These are phyloP conservation scores for Pogostemon cablin DNA, from an alignment of 257 asterid genomes.

Conservation along the genomic window DNA sequence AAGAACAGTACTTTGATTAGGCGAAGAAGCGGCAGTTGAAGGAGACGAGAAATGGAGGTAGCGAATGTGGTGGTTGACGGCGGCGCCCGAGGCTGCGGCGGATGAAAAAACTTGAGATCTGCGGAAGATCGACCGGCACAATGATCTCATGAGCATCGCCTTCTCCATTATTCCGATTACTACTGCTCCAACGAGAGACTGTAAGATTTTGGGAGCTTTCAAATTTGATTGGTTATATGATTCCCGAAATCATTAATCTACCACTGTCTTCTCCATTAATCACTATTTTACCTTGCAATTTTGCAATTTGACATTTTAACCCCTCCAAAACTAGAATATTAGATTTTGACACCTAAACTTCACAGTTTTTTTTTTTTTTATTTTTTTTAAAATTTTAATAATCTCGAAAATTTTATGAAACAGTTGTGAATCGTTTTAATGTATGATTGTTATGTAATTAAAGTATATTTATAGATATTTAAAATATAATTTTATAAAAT, in stretches of 20 bases:
- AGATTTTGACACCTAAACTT: conserved; percentile 2
- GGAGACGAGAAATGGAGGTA: conserved; percentile 61
- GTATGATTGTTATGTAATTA: too few relatives aligned
- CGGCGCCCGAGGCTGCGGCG: conserved; percentile 44
- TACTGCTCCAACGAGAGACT: conserved; percentile 29
- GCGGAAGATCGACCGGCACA: conserved; percentile 66
- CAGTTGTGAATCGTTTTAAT: too few relatives aligned
- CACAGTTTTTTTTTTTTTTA: background rate
- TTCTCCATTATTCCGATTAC: conserved; percentile 47
- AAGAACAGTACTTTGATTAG: conserved; percentile 35
- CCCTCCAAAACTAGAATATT: conserved; percentile 5
- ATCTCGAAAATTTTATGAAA: too few relatives aligned
- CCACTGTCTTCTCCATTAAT: background rate
- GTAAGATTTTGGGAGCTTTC: conserved; percentile 6
- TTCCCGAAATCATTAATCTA: conserved; percentile 16
- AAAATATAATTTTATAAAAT: too few relatives aligned
- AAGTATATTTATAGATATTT: too few relatives aligned
- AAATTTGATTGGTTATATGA: conserved; percentile 35
- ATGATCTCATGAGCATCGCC: conserved; percentile 63
- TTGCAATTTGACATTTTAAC: background rate
- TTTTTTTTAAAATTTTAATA: background rate
- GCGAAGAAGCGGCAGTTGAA: conserved; percentile 46
- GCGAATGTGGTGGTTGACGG: conserved; percentile 58
- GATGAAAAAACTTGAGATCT: conserved; percentile 54
- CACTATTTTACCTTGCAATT: background rate